Conservation (phyloP, 2,329 filamentous ascomycete species). For the Hymenoscyphus salicellus region DNA sequence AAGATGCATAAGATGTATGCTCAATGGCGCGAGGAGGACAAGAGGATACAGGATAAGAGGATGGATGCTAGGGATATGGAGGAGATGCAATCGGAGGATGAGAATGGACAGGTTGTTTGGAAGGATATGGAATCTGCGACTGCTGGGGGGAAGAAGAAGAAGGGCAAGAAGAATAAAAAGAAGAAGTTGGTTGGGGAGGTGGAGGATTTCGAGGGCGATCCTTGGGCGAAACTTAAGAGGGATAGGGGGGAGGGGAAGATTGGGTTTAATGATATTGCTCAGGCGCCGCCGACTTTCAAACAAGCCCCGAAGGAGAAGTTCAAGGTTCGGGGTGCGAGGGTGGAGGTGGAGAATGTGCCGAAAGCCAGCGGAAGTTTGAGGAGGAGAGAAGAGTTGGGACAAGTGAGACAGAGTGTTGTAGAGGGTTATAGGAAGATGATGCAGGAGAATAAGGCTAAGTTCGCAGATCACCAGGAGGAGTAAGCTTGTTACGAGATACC, state of each 20-base stretch:
- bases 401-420: constrained; percentile 66
- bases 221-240: constrained; percentile 34
- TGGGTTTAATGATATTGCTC: constrained; percentile 39
- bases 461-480: neutral
- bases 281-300: constrained; percentile 35
- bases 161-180: constrained; percentile 30
- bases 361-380: constrained; percentile 67
- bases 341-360: constrained; percentile 67
- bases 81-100: constrained; percentile 33
- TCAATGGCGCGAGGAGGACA: constrained; percentile 69
- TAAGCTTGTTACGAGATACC: neutral
- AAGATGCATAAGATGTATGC: constrained; percentile 78
- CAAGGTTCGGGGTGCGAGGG: constrained; percentile 57
- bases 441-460: constrained; percentile 43
- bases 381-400: constrained; percentile 69
- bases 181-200: constrained; percentile 44
- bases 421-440: constrained; percentile 71
- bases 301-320: constrained; percentile 36
- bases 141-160: constrained; percentile 24
- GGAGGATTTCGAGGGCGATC: constrained; percentile 37
- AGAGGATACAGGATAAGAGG: constrained; percentile 42
- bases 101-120: constrained; percentile 47
- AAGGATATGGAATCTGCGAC: constrained; percentile 52
- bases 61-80: constrained; percentile 32
- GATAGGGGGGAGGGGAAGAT: constrained; percentile 29